Evolutionary conservation across 73 alveolate genomes (phyloP).

Genomic region (Stentor coeruleus): DNA sequence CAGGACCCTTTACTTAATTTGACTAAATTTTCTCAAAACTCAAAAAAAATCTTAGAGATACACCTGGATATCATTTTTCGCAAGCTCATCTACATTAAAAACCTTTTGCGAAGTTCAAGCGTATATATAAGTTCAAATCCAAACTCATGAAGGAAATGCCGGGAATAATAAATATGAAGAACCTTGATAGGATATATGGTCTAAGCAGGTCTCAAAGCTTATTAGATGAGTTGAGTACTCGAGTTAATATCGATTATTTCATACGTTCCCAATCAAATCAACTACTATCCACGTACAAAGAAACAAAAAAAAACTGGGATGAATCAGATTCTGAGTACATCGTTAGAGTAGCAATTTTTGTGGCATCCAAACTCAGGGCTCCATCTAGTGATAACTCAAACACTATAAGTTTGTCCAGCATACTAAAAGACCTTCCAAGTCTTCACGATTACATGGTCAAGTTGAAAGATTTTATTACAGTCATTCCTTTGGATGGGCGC

Average conservation of each 20-base stretch:
- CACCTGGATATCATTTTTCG: no score
- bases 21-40: no score
- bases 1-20: no score
- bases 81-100: no score
- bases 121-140: no score
- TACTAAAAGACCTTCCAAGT: not conserved
- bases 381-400: not conserved
- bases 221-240: not conserved
- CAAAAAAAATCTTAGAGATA: no score
- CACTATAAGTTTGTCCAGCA: not conserved
- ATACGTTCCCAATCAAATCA: not conserved
- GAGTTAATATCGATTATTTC: not conserved
- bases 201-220: not conserved
- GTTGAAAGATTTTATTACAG: not conserved
- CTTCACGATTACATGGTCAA: not conserved
- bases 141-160: not conserved
- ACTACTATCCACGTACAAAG: not conserved
- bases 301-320: not conserved
- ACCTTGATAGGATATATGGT: not conserved
- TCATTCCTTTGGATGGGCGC: not conserved
- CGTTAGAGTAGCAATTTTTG: not conserved
- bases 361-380: not conserved
- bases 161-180: constrained; percentile 8
- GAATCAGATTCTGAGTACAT: not conserved
- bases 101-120: no score